Conservation (phyloP, 495 filamentous ascomycete species). For the Neurospora intermedia region DNA sequence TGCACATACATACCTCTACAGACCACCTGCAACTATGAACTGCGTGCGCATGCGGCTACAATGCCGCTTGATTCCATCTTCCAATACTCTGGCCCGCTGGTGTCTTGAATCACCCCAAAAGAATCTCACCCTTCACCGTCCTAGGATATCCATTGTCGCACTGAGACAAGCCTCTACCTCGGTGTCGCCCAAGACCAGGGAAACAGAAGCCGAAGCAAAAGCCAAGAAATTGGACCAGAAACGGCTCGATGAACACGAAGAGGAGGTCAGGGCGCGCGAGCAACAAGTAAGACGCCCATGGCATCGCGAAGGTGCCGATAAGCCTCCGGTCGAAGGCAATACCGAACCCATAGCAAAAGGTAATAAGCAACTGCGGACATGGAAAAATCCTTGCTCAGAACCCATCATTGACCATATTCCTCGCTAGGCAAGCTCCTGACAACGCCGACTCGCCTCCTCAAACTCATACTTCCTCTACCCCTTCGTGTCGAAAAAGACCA, state of each 20-base stretch:
- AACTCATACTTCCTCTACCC: conserved; percentile 74
- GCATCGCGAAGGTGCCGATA: conserved; percentile 56
- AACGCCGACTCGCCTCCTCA: conserved; percentile 80
- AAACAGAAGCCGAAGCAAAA: conserved; percentile 18
- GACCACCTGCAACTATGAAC: conserved; percentile 10
- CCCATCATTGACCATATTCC: neutral
- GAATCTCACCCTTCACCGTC: neutral
- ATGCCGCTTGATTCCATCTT: conserved; percentile 4
- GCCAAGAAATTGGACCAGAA: conserved; percentile 28
- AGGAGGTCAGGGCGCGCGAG: conserved; percentile 23
- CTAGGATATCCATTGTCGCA: neutral
- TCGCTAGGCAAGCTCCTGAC: conserved; percentile 72
- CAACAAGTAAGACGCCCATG: conserved; percentile 44
- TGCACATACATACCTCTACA: neutral
- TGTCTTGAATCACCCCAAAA: neutral
- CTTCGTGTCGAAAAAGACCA: conserved; percentile 43
- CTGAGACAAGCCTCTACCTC: neutral
- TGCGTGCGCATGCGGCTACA: conserved; percentile 10
- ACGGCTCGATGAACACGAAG: conserved; percentile 26
- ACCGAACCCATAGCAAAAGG: conserved; percentile 55
- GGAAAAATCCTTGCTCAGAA: neutral
- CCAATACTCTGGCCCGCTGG: neutral
- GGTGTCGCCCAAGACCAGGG: neutral
- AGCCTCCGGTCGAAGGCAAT: conserved; percentile 40
- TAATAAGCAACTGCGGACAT: conserved; percentile 23